phyloP scores from a whole-genome alignment of 1,284 basidiomycete genomes.

The Pseudozyma pruni region DNA sequence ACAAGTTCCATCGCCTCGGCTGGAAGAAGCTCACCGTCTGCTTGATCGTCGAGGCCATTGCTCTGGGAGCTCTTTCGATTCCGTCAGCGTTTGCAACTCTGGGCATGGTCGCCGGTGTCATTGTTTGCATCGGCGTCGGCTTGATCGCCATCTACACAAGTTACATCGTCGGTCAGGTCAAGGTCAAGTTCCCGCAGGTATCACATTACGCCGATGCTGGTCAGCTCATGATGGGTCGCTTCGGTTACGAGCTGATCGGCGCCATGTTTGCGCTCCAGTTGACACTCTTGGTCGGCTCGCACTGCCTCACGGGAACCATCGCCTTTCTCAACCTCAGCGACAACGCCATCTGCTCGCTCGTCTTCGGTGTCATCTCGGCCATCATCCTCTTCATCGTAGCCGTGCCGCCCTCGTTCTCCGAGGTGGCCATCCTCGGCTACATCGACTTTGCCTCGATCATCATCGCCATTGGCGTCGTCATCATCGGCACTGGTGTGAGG shows the following conservation, averaged over 20 bases:
- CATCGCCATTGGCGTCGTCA: constrained; percentile 55
- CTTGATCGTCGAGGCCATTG: constrained; percentile 62
- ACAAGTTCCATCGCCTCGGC: constrained; percentile 57
- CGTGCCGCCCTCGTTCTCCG: constrained; percentile 56
- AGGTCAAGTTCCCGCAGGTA: constrained; percentile 52
- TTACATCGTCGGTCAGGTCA: constrained; percentile 54
- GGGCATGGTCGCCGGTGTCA: constrained; percentile 57
- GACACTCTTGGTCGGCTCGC: constrained; percentile 52
- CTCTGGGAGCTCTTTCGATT: constrained; percentile 55
- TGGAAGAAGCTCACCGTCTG: constrained; percentile 59
- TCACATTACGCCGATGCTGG: constrained; percentile 56
- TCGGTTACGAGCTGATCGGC: constrained; percentile 51
- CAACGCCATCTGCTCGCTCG: constrained; percentile 53
- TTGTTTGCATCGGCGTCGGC: constrained; percentile 51
- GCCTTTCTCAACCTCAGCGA: constrained; percentile 52
- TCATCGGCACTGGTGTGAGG: constrained; percentile 55
- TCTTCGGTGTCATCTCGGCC: constrained; percentile 57
- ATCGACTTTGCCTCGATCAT: constrained; percentile 62
- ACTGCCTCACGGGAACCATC: constrained; percentile 61
- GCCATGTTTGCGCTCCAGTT: constrained; percentile 57
- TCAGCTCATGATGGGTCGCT: constrained; percentile 50
- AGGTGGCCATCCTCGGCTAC: constrained; percentile 60
- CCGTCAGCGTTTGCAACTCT: constrained; percentile 56
- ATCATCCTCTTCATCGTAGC: constrained; percentile 60
- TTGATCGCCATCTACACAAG: constrained; percentile 58